Base-by-base conservation (phyloP, 2,329 filamentous ascomycete genomes). In the Aureobasidium sp. region DNA sequence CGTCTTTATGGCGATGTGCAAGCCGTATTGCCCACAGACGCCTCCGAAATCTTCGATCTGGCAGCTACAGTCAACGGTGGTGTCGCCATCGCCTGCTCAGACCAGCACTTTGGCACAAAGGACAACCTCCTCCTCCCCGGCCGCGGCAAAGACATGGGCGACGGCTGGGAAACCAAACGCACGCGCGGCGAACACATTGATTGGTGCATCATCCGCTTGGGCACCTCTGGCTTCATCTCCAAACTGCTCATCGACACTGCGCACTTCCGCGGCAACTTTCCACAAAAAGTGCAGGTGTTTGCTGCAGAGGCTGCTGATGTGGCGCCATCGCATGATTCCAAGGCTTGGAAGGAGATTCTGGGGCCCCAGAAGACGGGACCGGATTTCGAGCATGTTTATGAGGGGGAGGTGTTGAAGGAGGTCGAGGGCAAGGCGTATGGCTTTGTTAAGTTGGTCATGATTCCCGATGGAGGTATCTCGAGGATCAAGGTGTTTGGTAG, bases 401-500 rank as follows among this genome's bases (percentile, higher is more conserved):
- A 67, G 57, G 66, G 36, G 25, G 72, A 76, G 15, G 68, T 68
- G 61, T 64, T 80, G 66, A 72, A 73, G 67, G 55, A 65, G n/a
- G 78, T 84, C 20, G 77, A 81, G 67, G 84, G 84, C 41, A 81
- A 79, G 71, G 77, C 79, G 2, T 89, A 90, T 70, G 91, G 88
- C 14, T 91, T 94, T 76, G 86, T 92, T 25, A 97, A 96, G 82
- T 79, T 97, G 72, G 89, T 90, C 37, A 94, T 97, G 72, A 90
- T 96, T 68, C 93, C 93, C 0, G 92, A 97, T 74, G 92, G 93
- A 37, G 92, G 93, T 27, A 89, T 97, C 2, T 96, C 96, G 84
- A 81, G 92, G 66, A 82, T 97, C 67, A 84, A 91, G 49, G 85
- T 93, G 1, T 86, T 89, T 73, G 90, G 88, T 2, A 85, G 82